phyloP scores from a whole-genome alignment of 2,329 filamentous ascomycete species.

The Clarireedia homoeocarpa region DNA sequence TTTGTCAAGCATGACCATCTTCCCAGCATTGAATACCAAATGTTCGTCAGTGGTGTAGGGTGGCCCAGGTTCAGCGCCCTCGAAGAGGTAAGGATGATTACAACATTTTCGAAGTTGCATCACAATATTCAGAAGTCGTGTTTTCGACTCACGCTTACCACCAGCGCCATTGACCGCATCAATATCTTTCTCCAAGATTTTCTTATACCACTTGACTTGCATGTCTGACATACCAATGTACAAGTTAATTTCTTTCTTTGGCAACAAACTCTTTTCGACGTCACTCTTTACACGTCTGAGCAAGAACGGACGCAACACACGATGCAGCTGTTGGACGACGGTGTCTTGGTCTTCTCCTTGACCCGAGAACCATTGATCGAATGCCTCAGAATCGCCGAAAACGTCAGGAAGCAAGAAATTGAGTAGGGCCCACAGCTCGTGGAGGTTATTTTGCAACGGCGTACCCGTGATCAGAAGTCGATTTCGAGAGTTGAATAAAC shows the following conservation, averaged over 20 bases:
- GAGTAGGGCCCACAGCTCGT: slow-evolving; percentile 94
- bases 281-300: slow-evolving; percentile 94
- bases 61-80: slow-evolving; percentile 92
- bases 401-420: slow-evolving; percentile 98
- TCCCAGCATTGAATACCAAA: slow-evolving; percentile 84
- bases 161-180: slow-evolving; percentile 96
- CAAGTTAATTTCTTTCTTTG: slow-evolving; percentile 95
- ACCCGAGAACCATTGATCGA: slow-evolving; percentile 95
- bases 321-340: slow-evolving; percentile 91
- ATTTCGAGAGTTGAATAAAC: slow-evolving; percentile 91
- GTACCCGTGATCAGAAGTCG: slow-evolving; percentile 93
- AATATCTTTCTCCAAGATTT: slow-evolving; percentile 98
- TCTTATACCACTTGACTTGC: slow-evolving; percentile 99
- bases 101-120: slow-evolving; percentile 99
- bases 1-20: slow-evolving; percentile 96
- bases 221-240: slow-evolving; percentile 99
- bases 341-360: slow-evolving; percentile 89
- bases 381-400: slow-evolving; percentile 92
- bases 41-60: slow-evolving; percentile 98
- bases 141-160: slow-evolving; percentile 96
- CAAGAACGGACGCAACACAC: slow-evolving; percentile 86
- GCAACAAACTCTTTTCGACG: slow-evolving; percentile 93
- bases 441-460: slow-evolving; percentile 93
- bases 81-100: slow-evolving; percentile 96
- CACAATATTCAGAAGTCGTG: slow-evolving; percentile 91